Evolutionary conservation across 495 filamentous ascomycete genomes (phyloP).

Genomic region (Sphaerosporella brunnea): DNA sequence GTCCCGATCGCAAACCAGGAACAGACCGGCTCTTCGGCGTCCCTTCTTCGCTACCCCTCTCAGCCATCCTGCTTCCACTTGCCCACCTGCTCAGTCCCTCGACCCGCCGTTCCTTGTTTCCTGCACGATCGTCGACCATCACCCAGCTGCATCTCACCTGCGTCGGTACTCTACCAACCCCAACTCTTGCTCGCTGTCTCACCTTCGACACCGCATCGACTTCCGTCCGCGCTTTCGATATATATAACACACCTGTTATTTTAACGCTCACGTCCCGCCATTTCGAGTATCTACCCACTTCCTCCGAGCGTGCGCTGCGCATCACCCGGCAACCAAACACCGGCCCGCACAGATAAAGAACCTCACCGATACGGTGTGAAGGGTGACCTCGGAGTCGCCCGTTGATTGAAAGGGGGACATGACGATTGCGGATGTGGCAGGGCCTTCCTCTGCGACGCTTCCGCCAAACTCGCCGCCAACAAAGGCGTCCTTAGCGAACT

Average conservation of each 20-base stretch:
- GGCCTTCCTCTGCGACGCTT: not conserved
- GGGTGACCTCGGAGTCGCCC: not conserved
- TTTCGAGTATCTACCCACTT: not conserved
- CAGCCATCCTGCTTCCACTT: not conserved
- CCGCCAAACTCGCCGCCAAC: constrained; percentile 37
- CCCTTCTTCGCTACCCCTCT: not conserved
- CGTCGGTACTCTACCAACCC: not conserved
- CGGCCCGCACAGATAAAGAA: not conserved
- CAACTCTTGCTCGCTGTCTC: not conserved
- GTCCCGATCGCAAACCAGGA: not conserved
- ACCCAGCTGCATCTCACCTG: not conserved
- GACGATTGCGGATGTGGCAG: constrained; percentile 5
- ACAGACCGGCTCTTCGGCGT: not conserved
- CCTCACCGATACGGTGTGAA: not conserved
- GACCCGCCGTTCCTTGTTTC: not conserved
- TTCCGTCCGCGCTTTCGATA: not conserved
- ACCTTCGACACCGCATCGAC: not conserved
- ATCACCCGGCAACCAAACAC: not conserved
- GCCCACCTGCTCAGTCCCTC: not conserved
- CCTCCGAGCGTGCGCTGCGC: not conserved
- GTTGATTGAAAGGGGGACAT: constrained; percentile 6
- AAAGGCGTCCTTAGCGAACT: constrained; percentile 48
- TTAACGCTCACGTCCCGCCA: not conserved
- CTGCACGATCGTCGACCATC: not conserved
- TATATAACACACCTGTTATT: not conserved